phyloP scores from a whole-genome alignment of 2,329 filamentous ascomycete genomes.

The Sarocladiaceae sp. region DNA sequence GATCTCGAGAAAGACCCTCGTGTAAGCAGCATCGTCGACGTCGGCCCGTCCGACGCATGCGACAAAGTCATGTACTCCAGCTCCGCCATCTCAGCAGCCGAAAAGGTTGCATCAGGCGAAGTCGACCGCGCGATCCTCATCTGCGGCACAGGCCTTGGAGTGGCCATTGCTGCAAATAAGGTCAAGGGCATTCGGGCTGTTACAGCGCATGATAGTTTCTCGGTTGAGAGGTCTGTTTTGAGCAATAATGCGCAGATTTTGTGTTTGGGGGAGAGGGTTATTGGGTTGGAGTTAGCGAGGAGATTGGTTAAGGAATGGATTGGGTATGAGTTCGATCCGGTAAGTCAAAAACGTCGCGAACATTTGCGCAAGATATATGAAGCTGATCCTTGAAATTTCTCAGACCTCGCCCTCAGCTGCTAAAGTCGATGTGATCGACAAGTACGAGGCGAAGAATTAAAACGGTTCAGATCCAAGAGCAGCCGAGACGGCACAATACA shows the following conservation, averaged over 20 bases:
- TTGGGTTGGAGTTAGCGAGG: slow-evolving; percentile 75
- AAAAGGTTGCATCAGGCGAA: slow-evolving; percentile 55
- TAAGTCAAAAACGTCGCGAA: too few relatives aligned
- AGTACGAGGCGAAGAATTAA: slow-evolving; percentile 13
- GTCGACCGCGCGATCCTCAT: slow-evolving; percentile 76
- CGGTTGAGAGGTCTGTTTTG: slow-evolving; percentile 74
- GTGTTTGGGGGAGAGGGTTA: slow-evolving; percentile 79
- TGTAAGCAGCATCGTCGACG: slow-evolving; percentile 66
- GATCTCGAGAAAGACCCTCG: slow-evolving; percentile 64
- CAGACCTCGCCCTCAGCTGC: slow-evolving; percentile 37
- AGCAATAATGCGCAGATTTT: slow-evolving; percentile 85
- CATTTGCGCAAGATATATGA: slow-evolving; percentile 46
- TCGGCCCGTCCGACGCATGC: slow-evolving; percentile 59
- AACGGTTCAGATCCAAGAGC: background rate
- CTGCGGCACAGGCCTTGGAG: slow-evolving; percentile 83
- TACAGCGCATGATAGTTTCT: slow-evolving; percentile 85
- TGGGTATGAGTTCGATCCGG: slow-evolving; percentile 72
- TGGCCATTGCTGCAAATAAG: slow-evolving; percentile 84
- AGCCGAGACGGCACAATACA: too few relatives aligned
- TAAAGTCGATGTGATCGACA: slow-evolving; percentile 32
- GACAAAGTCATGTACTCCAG: slow-evolving; percentile 83
- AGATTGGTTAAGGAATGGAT: slow-evolving; percentile 77
- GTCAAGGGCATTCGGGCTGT: slow-evolving; percentile 78
- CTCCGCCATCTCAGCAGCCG: slow-evolving; percentile 67
- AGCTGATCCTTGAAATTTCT: slow-evolving; percentile 61